Conservation (phyloP, 805 yeast species). For the Saccharomyces jurei region DNA sequence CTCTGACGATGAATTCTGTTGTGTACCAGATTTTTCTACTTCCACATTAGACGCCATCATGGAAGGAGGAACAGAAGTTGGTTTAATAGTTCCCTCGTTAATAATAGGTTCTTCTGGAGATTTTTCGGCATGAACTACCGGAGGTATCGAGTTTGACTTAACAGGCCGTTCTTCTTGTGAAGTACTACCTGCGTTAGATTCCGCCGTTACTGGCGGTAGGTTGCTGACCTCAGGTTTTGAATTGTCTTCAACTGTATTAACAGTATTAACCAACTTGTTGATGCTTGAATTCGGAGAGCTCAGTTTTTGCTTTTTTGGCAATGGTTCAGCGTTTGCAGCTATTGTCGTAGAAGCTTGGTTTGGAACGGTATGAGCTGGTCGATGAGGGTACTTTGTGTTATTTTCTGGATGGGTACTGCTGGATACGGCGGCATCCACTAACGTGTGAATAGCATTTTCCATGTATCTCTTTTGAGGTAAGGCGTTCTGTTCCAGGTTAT, state of each 20-base stretch:
- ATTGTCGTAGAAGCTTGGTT: conserved; percentile 3
- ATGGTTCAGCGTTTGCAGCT: conserved; percentile 12
- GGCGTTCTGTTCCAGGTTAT: conserved; percentile 4
- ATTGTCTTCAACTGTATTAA: background rate
- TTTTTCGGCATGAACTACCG: background rate
- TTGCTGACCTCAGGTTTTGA: background rate
- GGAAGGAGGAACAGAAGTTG: conserved; percentile 5
- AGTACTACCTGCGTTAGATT: background rate
- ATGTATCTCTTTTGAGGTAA: conserved; percentile 25
- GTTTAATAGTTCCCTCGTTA: background rate
- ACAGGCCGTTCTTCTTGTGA: background rate
- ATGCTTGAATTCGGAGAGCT: background rate
- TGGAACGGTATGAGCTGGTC: background rate
- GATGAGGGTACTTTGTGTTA: background rate
- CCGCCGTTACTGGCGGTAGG: background rate
- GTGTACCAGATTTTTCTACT: background rate
- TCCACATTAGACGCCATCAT: background rate
- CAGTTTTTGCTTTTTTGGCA: conserved; percentile 11
- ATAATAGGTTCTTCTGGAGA: background rate
- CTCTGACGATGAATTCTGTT: background rate
- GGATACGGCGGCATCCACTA: conserved; percentile 24
- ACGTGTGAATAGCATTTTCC: conserved; percentile 25
- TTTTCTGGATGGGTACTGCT: conserved; percentile 1
- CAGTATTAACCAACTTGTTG: background rate
- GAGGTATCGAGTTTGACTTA: background rate